Evolutionary conservation across 441 rosid species (phyloP).

Genomic region (Adansonia madagascariensis): DNA sequence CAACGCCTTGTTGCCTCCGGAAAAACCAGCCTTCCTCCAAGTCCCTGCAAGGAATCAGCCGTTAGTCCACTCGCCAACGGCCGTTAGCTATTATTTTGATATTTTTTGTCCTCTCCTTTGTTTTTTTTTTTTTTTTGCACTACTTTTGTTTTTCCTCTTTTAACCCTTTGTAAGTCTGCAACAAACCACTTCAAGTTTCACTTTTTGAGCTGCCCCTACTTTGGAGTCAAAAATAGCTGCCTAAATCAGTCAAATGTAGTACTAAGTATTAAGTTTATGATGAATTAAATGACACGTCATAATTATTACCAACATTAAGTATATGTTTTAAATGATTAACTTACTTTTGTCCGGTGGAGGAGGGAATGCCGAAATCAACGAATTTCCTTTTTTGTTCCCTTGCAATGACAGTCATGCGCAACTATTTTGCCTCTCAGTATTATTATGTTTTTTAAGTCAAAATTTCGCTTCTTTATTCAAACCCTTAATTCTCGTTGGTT

Average conservation of each 20-base stretch:
- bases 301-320: slow-evolving; percentile 12
- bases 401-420: not conserved
- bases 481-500: not conserved
- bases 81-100: slow-evolving; percentile 42
- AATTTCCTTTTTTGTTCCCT: too few species aligned
- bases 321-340: not conserved
- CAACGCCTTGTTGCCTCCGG: slow-evolving; percentile 78
- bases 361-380: too few species aligned
- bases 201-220: slow-evolving; percentile 20
- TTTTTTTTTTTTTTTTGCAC: not conserved
- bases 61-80: slow-evolving; percentile 65
- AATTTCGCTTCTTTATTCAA: not conserved
- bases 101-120: not conserved
- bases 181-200: slow-evolving; percentile 29
- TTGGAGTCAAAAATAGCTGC: slow-evolving; percentile 21
- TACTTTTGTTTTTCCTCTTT: not conserved
- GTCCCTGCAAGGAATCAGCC: slow-evolving; percentile 86
- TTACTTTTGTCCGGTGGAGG: not conserved
- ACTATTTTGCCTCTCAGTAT: not conserved
- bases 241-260: not conserved
- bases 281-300: not conserved
- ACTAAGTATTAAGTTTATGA: slow-evolving; percentile 1
- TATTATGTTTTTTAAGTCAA: not conserved
- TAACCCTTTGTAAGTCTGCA: slow-evolving; percentile 33
- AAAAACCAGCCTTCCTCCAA: slow-evolving; percentile 76